These are phyloP conservation scores for Alternaria arborescens DNA, from an alignment of 2,329 filamentous ascomycete species.

Conservation along the genomic window DNA sequence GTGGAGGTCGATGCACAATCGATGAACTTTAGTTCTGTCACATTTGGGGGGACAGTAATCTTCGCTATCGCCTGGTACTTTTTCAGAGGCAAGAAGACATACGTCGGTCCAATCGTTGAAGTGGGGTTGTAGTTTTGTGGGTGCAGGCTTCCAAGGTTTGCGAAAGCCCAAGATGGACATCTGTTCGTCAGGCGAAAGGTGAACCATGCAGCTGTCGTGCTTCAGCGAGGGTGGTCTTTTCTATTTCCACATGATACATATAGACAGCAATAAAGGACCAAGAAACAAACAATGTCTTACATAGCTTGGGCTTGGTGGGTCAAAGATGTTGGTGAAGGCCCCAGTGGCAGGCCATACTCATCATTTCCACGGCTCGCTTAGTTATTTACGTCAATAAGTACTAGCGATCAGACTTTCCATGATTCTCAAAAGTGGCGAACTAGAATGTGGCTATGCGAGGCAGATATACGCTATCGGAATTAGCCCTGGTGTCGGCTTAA, in stretches of 20 bases:
- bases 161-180: not conserved
- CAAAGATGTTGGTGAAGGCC: not conserved
- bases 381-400: not conserved
- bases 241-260: not conserved
- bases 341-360: no score
- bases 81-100: constrained; percentile 21
- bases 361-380: not conserved
- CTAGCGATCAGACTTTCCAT: not conserved
- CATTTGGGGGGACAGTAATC: constrained; percentile 23
- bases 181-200: not conserved
- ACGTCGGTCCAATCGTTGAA: constrained; percentile 29
- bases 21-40: constrained; percentile 31
- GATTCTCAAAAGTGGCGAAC: no score
- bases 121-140: not conserved
- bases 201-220: not conserved
- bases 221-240: not conserved
- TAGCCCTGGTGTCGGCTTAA: not conserved
- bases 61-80: constrained; percentile 20
- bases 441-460: no score
- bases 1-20: constrained; percentile 7
- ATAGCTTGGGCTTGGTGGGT: not conserved
- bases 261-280: not conserved
- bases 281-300: not conserved
- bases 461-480: not conserved
- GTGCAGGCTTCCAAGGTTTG: not conserved